Evolutionary conservation across 257 asterid genomes (phyloP).

Genomic region (Echium plantagineum): DNA sequence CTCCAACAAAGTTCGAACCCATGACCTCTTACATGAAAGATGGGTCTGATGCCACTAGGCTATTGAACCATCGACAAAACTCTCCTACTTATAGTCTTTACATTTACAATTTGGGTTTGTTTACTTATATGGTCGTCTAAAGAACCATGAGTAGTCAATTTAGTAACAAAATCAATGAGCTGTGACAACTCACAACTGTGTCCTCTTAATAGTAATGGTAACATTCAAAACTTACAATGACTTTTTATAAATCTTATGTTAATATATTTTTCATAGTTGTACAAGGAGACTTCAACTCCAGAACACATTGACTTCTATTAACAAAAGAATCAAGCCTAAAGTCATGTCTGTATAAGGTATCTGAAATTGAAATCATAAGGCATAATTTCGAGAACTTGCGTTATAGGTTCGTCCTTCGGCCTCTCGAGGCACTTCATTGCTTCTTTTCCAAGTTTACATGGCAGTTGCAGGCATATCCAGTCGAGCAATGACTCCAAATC

Average conservation of each 20-base stretch:
- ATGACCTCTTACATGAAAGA: no score
- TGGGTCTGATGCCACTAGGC: no score
- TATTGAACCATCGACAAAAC: no score
- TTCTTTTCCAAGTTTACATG: conserved; percentile 52
- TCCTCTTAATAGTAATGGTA: neutral
- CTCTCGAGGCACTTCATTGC: conserved; percentile 58
- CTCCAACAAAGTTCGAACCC: no score
- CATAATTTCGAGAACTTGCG: conserved; percentile 41
- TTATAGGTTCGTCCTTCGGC: conserved; percentile 27
- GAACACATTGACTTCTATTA: conserved; percentile 15
- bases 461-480: conserved; percentile 81
- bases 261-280: conserved; percentile 25
- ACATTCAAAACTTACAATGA: conserved; percentile 17
- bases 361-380: conserved; percentile 86
- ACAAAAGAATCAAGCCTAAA: conserved; percentile 11
- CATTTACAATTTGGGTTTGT: no score
- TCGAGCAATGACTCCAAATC: conserved; percentile 69
- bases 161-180: no score
- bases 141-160: no score
- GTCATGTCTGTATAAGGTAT: conserved; percentile 53
- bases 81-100: no score
- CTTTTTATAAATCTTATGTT: conserved; percentile 16
- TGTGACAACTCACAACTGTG: no score
- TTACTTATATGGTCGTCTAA: no score
- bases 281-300: conserved; percentile 20